These are phyloP conservation scores for Rhodotorula paludigena DNA, from an alignment of 768 basidiomycete species.

Conservation along the genomic window DNA sequence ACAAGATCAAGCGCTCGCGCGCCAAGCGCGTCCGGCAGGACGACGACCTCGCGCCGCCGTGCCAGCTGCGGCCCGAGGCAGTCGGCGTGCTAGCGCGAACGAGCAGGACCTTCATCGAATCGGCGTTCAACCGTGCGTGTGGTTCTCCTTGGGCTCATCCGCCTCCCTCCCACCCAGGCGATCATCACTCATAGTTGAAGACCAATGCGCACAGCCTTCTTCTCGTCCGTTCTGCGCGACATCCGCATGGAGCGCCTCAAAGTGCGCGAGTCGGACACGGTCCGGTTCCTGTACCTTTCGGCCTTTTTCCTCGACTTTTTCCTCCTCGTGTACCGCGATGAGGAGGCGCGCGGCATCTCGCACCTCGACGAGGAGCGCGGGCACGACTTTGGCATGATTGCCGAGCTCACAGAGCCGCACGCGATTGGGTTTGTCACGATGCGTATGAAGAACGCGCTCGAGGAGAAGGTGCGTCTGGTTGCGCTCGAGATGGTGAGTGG, in stretches of 20 bases:
- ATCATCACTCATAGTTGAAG: too few relatives aligned
- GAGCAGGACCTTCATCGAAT: conserved; percentile 68
- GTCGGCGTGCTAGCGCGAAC: conserved; percentile 58
- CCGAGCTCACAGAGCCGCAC: conserved; percentile 74
- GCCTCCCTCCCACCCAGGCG: too few relatives aligned
- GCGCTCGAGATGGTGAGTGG: too few relatives aligned
- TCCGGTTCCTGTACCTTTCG: conserved; percentile 76
- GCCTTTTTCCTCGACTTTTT: conserved; percentile 94
- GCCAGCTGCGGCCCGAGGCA: conserved; percentile 47
- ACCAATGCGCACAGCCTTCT: conserved; percentile 77
- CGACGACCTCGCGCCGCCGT: conserved; percentile 44
- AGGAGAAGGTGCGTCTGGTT: conserved; percentile 67
- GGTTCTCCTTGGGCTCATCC: not conserved
- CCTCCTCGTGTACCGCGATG: conserved; percentile 55
- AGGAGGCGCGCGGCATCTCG: conserved; percentile 43
- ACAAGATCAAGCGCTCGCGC: conserved; percentile 62
- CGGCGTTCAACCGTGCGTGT: conserved; percentile 79
- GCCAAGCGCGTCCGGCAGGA: conserved; percentile 54
- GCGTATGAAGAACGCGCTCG: conserved; percentile 80
- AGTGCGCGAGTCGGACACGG: conserved; percentile 89
- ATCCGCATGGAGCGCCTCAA: conserved; percentile 87
- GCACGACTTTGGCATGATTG: conserved; percentile 54
- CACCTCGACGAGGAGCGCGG: conserved; percentile 40
- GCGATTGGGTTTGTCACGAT: conserved; percentile 87
- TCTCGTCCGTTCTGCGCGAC: conserved; percentile 77